phyloP scores from a whole-genome alignment of 1,284 basidiomycete species.

The Spongiforma sp. region DNA sequence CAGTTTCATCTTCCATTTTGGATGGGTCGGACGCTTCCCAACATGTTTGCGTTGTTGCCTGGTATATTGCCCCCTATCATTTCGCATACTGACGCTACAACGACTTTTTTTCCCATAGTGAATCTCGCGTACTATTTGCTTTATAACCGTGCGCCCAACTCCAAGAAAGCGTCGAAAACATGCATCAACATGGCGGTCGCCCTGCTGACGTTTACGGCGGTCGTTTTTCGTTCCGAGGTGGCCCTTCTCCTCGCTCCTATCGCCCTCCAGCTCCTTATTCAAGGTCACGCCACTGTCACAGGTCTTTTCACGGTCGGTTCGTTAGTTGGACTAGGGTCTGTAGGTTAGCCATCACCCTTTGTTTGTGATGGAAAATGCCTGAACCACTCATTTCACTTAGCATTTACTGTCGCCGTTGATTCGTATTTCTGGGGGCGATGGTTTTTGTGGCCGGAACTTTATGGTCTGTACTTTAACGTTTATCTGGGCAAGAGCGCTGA shows the following conservation, averaged over 20 bases:
- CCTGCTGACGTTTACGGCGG: constrained; percentile 68
- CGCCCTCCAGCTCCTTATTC: constrained; percentile 59
- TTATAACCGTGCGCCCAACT: constrained; percentile 51
- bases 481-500: constrained; percentile 84
- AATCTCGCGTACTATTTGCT: constrained; percentile 68
- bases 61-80: constrained; percentile 50
- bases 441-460: constrained; percentile 88
- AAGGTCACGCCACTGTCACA: constrained; percentile 48
- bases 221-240: constrained; percentile 86
- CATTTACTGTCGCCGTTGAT: constrained; percentile 71
- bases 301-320: constrained; percentile 60
- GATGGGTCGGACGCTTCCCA: constrained; percentile 92
- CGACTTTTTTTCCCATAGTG: constrained; percentile 40
- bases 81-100: constrained; percentile 6
- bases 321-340: constrained; percentile 55
- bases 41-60: constrained; percentile 88
- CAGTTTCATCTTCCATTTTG: constrained; percentile 96
- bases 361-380: neutral
- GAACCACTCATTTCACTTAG: constrained; percentile 44
- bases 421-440: constrained; percentile 84
- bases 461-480: constrained; percentile 87
- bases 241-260: constrained; percentile 70
- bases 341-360: constrained; percentile 53
- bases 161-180: constrained; percentile 43
- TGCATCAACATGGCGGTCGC: constrained; percentile 47